Evolutionary conservation across 805 yeast genomes (phyloP), one percentile per base, ranked within the genome.

Genomic region (Monosporozyma servazzii): DNA sequence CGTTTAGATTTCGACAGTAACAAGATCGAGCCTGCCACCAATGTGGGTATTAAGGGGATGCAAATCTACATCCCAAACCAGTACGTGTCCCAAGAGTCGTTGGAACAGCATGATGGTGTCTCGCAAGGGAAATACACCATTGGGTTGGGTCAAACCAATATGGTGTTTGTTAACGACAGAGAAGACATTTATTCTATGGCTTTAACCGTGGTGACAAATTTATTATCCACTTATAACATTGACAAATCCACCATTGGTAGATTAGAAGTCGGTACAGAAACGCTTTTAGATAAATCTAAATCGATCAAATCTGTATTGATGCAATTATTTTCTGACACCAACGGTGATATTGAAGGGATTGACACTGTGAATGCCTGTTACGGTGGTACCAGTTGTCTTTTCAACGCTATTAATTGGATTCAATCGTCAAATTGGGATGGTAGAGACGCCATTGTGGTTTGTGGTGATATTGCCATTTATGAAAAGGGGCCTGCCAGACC

Each of bases 401-500:
- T 93, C 76, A 93, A 91, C 75, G 81, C 96, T 13, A 70, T 93
- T 63, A 89, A 89, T 79, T 93, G 99, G 98, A 72, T 93, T 58
- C 97, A 93, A 74, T 88, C 96, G 31, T 81, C 88, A 29, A 78
- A 91, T 44, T 93, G 99, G 99, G 99, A 93, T 66, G 99, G 99
- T 57, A 82, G 98, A 71, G 89, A 91, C 65, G 98, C 98, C 51
- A 80, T 93, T 63, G 99, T 91, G 51, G 96, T 91, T 21, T 83
- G 93, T 67, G 98, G 97, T 72, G 99, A 93, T 72, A 93, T 93
- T 70, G 99, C 99, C 66, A 84, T 93, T 60, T 93, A 93, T 73
- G 89, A 90, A 63, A 81, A 90, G 74, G 99, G 99, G 69, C 85
- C 95, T 39, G 99, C 99, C 52, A 85, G 99, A 78, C 99, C 99